Evolutionary conservation across 331 rosid genomes (phyloP).

Genomic region (Rosa hybrid): DNA sequence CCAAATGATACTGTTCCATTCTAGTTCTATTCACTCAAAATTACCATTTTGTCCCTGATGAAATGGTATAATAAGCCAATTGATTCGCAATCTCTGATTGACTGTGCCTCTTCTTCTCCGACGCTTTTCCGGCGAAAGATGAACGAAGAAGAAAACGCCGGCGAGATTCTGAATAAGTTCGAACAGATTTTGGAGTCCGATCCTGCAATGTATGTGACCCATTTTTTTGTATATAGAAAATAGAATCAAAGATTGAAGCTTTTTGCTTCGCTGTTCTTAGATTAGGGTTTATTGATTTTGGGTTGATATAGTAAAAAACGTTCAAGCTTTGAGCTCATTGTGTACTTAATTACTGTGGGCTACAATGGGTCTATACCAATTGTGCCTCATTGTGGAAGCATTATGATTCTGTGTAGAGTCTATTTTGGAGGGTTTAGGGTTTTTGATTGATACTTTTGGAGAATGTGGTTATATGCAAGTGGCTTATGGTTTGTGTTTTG

Average conservation of each 20-base stretch:
- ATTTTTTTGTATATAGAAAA: not conserved
- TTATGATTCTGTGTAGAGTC: not conserved
- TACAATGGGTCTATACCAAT: not conserved
- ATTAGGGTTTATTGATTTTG: not conserved
- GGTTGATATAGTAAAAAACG: not conserved
- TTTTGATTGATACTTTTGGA: not conserved
- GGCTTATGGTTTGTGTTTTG: slow-evolving; percentile 11
- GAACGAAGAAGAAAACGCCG: slow-evolving; percentile 24
- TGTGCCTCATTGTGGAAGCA: not conserved
- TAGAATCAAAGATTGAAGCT: not conserved
- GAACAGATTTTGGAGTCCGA: slow-evolving; percentile 67
- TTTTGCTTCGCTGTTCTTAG: not conserved
- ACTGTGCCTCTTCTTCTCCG: not conserved
- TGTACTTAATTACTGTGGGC: not conserved
- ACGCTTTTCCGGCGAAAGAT: slow-evolving; percentile 4
- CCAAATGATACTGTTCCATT: no score
- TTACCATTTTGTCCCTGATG: not conserved
- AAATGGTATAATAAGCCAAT: not conserved
- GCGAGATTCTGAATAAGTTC: slow-evolving; percentile 53
- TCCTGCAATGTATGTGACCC: slow-evolving; percentile 57
- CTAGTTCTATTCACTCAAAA: no score
- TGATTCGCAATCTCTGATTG: not conserved
- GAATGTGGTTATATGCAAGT: not conserved
- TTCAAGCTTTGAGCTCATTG: not conserved
- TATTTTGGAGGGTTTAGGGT: not conserved